Evolutionary conservation across 2,329 filamentous ascomycete genomes (phyloP), one percentile per base, ranked within the genome.

Genomic region (Simplicillium sp.): DNA sequence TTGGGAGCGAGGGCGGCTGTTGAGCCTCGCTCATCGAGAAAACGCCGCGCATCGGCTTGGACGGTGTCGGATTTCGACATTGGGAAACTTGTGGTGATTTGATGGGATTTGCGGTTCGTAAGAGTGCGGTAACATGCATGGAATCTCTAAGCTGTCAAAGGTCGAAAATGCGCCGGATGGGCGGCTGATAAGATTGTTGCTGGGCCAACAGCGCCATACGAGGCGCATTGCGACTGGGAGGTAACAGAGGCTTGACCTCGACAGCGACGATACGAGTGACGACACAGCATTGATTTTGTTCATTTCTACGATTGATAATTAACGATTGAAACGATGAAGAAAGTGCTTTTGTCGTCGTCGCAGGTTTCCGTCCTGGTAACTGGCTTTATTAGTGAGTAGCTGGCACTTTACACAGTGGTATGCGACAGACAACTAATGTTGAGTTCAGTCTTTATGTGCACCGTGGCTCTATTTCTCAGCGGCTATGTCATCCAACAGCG

Each of bases 21-120:
- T 57, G 86, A 85, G 58, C 90, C 90, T 52, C 90, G 85, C 66
- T 94, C 87, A 66, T 97, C 90, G 58, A 97, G 84, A 60, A 94
- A 82, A 52, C 72, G 74, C 48, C 75, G 73, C 62, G 86, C 87
- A 60, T 95, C 88, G 56, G 88, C 88, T 59, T 82, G 81, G 62
- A 68, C 88, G 78, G 55, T 64, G 25, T 72, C 57, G 46, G 62
- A 58, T 46, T 67, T 68, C 20, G 54, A 50, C 54, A 62, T 63
- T 53, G 20, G 34, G 33, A 31, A 34, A 14, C 9, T 11, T 37
- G 9, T 9, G 15, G 31, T 12, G 4, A 3, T 36, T 20, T 37
- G 47, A 53, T 36, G 38, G 36, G 29, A 13, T 18, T 40, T 35
- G 37, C 18, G 29, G 8, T 17, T 8, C 14, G 37, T 34, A 11